phyloP scores from a whole-genome alignment of 306 rosid genomes.

The Potentilla sterilis region DNA sequence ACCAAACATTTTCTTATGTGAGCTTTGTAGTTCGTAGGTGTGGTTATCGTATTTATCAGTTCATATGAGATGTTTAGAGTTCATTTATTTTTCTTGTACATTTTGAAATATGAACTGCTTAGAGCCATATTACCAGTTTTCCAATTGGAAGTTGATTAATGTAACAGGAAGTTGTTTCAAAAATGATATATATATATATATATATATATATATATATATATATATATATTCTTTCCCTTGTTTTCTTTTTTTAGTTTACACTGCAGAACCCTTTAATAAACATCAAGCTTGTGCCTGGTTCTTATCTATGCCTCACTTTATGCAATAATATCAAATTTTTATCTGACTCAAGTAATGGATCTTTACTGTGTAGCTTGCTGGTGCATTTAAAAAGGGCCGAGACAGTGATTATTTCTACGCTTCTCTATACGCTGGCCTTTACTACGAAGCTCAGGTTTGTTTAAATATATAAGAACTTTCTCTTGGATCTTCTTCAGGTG shows the following conservation, averaged over 20 bases:
- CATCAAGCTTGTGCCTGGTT: not conserved
- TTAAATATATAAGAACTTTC: conserved; percentile 19
- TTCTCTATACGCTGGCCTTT: conserved; percentile 80
- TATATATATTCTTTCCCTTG: not conserved
- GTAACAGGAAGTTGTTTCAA: not conserved
- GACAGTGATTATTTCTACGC: conserved; percentile 69
- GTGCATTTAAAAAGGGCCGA: conserved; percentile 62
- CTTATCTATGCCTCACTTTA: not conserved
- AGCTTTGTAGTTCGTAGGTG: not conserved
- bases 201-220: too few relatives aligned
- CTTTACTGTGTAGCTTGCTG: conserved; percentile 59
- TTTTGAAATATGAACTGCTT: not conserved
- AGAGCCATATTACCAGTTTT: not conserved
- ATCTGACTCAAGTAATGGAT: conserved; percentile 35
- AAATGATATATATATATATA: too few relatives aligned
- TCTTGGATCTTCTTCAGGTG: conserved; percentile 7
- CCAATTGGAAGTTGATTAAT: not conserved
- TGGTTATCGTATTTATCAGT: not conserved
- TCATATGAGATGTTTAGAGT: not conserved
- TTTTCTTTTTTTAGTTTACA: not conserved
- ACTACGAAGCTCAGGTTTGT: conserved; percentile 78
- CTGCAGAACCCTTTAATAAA: not conserved
- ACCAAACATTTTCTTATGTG: conserved; percentile 4
- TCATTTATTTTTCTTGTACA: not conserved
- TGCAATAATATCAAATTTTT: conserved; percentile 4